Evolutionary conservation across 257 asterid species (phyloP), one percentile per base, ranked within the genome.

Genomic region (Capsicum chinense): DNA sequence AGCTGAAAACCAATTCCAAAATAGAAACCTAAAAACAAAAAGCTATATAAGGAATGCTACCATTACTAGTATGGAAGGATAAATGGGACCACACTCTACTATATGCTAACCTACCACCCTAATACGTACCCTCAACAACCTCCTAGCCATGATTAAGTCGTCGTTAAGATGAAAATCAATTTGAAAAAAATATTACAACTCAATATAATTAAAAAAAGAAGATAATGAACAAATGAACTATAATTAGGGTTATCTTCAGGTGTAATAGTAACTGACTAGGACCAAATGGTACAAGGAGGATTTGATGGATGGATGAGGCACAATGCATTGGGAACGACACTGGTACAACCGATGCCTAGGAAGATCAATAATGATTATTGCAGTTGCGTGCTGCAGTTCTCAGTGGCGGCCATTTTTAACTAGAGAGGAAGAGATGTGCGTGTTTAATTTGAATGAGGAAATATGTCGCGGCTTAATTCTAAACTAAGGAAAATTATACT

Each of bases 331-430:
- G 99, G 99, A 71, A 94, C 85, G 33, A 97, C 93, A 87, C 98
- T 94, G n/a, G 99, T 93, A 88, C 99, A 96, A 79, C 99, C 99
- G 39, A 98, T 96, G 37, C 99, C 98, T 16, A 96, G 92, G 87
- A 94, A 96, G 80, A 96, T 92, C 89, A 96, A 83, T 44, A 95
- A 93, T 47, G 99, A 94, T 83, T 69, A 86, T 83, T 69, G 86
- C 79, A 85, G 91, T 44, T 86, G 86, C 78, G 63, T 33, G 71
- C 89, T 17, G 88, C 95, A 94, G 83, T 92, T 90, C 79, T 81
- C 86, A 81, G 81, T 80, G 85, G 89, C 13, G 80, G 89, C 87
- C 88, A 86, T 86, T 64, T 44, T 67, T 57, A 37, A 81, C 13
- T 11, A 35, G 62, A 17, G 59, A 11, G 5, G 71, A 21, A 1